Percentiles rank a stretch among this genome's conserved stretches.
These are phyloP conservation scores for Solanum ossicruentum DNA, from an alignment of 257 asterid genomes.

Conservation along the genomic window DNA sequence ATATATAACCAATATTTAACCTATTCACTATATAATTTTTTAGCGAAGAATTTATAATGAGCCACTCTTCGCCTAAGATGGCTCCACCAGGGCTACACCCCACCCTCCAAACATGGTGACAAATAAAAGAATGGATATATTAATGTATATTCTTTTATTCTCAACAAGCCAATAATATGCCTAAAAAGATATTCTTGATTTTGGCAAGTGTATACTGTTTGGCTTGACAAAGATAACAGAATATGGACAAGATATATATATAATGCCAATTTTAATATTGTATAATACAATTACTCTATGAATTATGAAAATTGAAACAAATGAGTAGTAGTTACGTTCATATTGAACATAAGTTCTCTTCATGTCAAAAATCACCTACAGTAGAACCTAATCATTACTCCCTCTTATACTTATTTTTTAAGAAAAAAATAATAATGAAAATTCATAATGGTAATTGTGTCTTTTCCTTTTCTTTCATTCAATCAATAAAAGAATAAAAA, in stretches of 20 bases:
- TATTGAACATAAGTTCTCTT: background rate
- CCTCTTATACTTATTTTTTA: background rate
- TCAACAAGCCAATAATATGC: background rate
- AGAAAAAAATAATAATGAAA: too few relatives aligned
- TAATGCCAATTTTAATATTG: background rate
- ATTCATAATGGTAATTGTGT: too few relatives aligned
- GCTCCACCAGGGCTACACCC: background rate
- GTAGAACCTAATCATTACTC: background rate
- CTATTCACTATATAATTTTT: too few relatives aligned
- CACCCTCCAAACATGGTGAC: background rate
- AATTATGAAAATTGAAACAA: background rate
- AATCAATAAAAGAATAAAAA: too few relatives aligned
- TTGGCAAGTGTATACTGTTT: background rate
- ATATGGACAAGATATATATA: background rate
- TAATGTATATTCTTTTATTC: background rate
- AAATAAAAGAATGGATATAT: background rate
- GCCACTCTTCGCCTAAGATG: too few relatives aligned
- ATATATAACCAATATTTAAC: too few relatives aligned
- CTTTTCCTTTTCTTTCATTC: too few relatives aligned
- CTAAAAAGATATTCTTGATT: background rate
- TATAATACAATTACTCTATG: background rate
- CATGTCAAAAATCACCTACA: background rate
- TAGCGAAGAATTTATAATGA: too few relatives aligned
- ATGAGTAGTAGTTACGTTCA: background rate
- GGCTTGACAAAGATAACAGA: background rate